phyloP scores from a whole-genome alignment of 257 asterid species.

The Solanum medicagineum region DNA sequence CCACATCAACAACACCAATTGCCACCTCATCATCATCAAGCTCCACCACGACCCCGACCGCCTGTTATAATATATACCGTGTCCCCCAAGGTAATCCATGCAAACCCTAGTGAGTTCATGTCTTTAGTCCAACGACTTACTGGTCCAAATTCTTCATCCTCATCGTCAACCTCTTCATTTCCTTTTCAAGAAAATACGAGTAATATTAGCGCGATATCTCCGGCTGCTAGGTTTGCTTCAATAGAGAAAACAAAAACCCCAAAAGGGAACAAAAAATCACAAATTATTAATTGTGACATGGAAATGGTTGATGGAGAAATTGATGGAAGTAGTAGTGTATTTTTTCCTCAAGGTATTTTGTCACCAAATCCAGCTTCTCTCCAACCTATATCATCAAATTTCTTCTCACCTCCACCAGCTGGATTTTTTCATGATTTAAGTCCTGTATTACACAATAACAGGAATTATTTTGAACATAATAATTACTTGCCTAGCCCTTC shows the following conservation, averaged over 20 bases:
- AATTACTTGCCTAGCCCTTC: slow-evolving; percentile 50
- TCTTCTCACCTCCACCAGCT: slow-evolving; percentile 53
- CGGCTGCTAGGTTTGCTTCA: slow-evolving; percentile 77
- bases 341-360: slow-evolving; percentile 48
- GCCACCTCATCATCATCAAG: slow-evolving; percentile 1
- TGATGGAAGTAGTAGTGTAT: slow-evolving; percentile 17
- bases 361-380: slow-evolving; percentile 83
- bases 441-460: slow-evolving; percentile 44
- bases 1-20: slow-evolving; percentile 10
- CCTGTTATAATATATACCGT: slow-evolving; percentile 88
- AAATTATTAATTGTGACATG: not conserved
- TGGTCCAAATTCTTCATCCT: slow-evolving; percentile 26
- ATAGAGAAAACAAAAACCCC: slow-evolving; percentile 35
- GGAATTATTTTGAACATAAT: slow-evolving; percentile 23
- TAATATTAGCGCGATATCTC: slow-evolving; percentile 37
- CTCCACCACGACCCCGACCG: slow-evolving; percentile 63
- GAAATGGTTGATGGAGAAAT: slow-evolving; percentile 7
- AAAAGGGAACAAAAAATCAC: slow-evolving; percentile 8
- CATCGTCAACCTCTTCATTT: slow-evolving; percentile 15
- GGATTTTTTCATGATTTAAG: slow-evolving; percentile 59
- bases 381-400: slow-evolving; percentile 54
- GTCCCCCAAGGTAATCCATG: slow-evolving; percentile 85
- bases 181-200: not conserved
- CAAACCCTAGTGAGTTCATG: slow-evolving; percentile 97
- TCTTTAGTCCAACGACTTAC: slow-evolving; percentile 84